These are phyloP conservation scores for Lanzia echinophila DNA, from an alignment of 2,329 filamentous ascomycete genomes.

Conservation along the genomic window DNA sequence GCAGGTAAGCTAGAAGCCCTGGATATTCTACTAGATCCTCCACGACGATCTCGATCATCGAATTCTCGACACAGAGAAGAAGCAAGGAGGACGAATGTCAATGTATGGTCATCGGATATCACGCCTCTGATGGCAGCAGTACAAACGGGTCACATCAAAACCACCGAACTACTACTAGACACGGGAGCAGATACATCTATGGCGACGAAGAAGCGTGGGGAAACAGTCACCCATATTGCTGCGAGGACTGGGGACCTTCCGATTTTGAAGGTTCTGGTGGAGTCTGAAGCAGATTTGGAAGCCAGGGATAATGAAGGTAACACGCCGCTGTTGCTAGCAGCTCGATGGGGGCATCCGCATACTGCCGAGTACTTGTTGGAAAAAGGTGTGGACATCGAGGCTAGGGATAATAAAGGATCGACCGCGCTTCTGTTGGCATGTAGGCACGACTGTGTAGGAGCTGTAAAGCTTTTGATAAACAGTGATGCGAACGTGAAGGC, in stretches of 20 bases:
- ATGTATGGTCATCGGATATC: constrained; percentile 12
- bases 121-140: constrained; percentile 19
- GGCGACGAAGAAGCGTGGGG: constrained; percentile 5
- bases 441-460: constrained; percentile 14
- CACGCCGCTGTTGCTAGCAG: constrained; percentile 14
- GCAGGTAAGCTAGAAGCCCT: constrained; percentile 13
- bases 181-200: constrained; percentile 17
- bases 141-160: constrained; percentile 16
- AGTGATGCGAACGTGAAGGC: constrained; percentile 12
- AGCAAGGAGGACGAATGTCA: constrained; percentile 3
- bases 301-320: constrained; percentile 12
- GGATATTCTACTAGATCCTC: constrained; percentile 15
- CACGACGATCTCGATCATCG: neutral
- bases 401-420: constrained; percentile 14
- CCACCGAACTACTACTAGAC: constrained; percentile 13
- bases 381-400: constrained; percentile 14
- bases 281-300: constrained; percentile 13
- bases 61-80: constrained; percentile 1
- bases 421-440: constrained; percentile 15
- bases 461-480: constrained; percentile 11
- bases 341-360: constrained; percentile 14
- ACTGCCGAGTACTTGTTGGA: constrained; percentile 10
- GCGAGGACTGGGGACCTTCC: constrained; percentile 13
- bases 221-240: constrained; percentile 13
- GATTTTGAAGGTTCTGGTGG: constrained; percentile 11